Evolutionary conservation across 495 filamentous ascomycete genomes (phyloP).

Genomic region (Penicillium psychrofluorescens): DNA sequence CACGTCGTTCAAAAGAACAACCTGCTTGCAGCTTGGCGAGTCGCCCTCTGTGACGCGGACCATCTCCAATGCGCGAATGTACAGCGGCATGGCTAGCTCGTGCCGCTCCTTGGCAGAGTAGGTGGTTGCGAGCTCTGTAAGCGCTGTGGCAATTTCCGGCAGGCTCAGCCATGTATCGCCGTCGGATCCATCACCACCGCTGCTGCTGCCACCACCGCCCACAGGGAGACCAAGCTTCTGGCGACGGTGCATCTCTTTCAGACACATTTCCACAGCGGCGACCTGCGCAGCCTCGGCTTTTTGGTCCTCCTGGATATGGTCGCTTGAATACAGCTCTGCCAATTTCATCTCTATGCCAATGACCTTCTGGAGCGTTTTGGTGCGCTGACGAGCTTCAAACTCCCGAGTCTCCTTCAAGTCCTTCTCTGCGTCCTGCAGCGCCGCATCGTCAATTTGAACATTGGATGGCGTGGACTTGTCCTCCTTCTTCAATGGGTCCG

Average conservation of each 20-base stretch:
- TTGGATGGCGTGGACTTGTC: constrained; percentile 11
- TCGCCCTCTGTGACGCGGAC: constrained; percentile 32
- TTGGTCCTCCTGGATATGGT: constrained; percentile 43
- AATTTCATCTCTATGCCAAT: constrained; percentile 73
- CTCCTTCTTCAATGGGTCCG: constrained; percentile 15
- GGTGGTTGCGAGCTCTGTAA: constrained; percentile 62
- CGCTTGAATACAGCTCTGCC: constrained; percentile 61
- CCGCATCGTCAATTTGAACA: constrained; percentile 16
- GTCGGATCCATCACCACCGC: constrained; percentile 9
- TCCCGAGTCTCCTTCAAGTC: constrained; percentile 24
- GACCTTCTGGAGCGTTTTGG: constrained; percentile 61
- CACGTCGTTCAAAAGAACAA: constrained; percentile 47
- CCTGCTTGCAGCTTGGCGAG: constrained; percentile 57
- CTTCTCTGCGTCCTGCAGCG: constrained; percentile 23
- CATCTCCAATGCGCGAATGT: constrained; percentile 70
- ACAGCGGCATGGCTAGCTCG: constrained; percentile 80
- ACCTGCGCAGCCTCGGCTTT: constrained; percentile 64
- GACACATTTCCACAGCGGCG: constrained; percentile 74
- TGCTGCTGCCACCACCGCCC: constrained; percentile 27
- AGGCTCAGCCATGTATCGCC: constrained; percentile 70
- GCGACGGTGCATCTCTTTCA: constrained; percentile 66
- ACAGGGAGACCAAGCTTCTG: constrained; percentile 49
- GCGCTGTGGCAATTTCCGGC: constrained; percentile 61
- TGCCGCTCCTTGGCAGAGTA: constrained; percentile 63
- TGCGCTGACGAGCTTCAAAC: constrained; percentile 53